Evolutionary conservation across 1,284 basidiomycete species (phyloP).

Genomic region (Salmacisia buchloeana): DNA sequence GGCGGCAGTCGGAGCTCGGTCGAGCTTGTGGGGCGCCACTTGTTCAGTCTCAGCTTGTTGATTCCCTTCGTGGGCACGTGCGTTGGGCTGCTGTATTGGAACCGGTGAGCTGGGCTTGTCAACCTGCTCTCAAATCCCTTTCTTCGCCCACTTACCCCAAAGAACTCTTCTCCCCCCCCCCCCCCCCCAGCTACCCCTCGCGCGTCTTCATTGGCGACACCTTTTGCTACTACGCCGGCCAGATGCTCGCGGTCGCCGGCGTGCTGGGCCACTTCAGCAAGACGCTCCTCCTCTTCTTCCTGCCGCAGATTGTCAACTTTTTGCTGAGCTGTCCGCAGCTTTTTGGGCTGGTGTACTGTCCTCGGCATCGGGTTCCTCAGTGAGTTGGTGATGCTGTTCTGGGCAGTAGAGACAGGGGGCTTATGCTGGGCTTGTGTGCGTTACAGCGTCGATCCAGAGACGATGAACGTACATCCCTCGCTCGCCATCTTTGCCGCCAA

Average conservation of each 20-base stretch:
- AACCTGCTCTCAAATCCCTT: too few relatives aligned
- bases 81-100: slow-evolving; percentile 61
- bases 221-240: slow-evolving; percentile 84
- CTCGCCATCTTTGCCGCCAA: slow-evolving; percentile 24
- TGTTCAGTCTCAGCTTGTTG: slow-evolving; percentile 95
- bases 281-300: slow-evolving; percentile 90
- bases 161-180: too few relatives aligned
- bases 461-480: slow-evolving; percentile 27
- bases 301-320: slow-evolving; percentile 98
- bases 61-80: slow-evolving; percentile 86
- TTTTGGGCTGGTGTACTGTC: slow-evolving; percentile 87
- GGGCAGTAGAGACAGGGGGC: too few relatives aligned
- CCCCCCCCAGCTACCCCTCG: slow-evolving; percentile 77
- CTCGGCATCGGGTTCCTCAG: slow-evolving; percentile 86
- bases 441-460: slow-evolving; percentile 14
- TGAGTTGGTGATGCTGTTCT: slow-evolving; percentile 50
- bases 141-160: too few relatives aligned
- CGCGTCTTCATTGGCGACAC: slow-evolving; percentile 94
- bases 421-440: too few relatives aligned
- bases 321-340: slow-evolving; percentile 88
- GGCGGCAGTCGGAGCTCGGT: slow-evolving; percentile 23
- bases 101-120: too few relatives aligned
- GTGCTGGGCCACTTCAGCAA: slow-evolving; percentile 82
- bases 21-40: slow-evolving; percentile 80
- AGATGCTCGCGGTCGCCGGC: slow-evolving; percentile 41